Conservation (phyloP, 2,329 filamentous ascomycete genomes). For the Cladophialophora yegresii region DNA sequence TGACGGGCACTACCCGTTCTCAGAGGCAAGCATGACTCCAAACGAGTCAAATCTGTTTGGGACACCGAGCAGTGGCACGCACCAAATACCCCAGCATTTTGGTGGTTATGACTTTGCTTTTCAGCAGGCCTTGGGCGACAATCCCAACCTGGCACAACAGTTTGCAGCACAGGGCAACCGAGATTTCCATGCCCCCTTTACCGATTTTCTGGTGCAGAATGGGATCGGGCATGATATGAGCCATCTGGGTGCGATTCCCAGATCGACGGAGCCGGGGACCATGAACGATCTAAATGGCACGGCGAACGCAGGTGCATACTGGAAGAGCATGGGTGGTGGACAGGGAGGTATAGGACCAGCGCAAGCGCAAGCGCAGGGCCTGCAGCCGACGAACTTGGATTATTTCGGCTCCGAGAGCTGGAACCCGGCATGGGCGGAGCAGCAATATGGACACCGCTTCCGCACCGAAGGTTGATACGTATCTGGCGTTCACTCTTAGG, state of each 20-base stretch:
- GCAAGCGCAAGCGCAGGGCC: constrained; percentile 16
- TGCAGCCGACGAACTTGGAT: constrained; percentile 26
- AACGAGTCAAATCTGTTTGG: constrained; percentile 19
- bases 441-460: constrained; percentile 13
- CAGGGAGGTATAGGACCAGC: constrained; percentile 9
- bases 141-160: constrained; percentile 11
- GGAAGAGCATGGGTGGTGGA: constrained; percentile 25
- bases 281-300: constrained; percentile 4
- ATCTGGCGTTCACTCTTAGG: background rate
- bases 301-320: constrained; percentile 28
- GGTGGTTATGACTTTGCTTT: constrained; percentile 21
- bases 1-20: constrained; percentile 27
- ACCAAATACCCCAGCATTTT: constrained; percentile 13
- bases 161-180: constrained; percentile 12
- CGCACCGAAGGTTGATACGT: background rate
- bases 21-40: constrained; percentile 18
- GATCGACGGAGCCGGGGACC: constrained; percentile 13
- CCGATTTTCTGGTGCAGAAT: constrained; percentile 30
- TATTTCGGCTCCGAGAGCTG: constrained; percentile 29
- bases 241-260: constrained; percentile 17
- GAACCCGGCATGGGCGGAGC: constrained; percentile 22
- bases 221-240: constrained; percentile 13
- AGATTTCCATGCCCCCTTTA: constrained; percentile 24
- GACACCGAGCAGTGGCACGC: constrained; percentile 38
- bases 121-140: constrained; percentile 18